Evolutionary conservation across 768 basidiomycete genomes (phyloP).

Genomic region (Kondoa malvinella): DNA sequence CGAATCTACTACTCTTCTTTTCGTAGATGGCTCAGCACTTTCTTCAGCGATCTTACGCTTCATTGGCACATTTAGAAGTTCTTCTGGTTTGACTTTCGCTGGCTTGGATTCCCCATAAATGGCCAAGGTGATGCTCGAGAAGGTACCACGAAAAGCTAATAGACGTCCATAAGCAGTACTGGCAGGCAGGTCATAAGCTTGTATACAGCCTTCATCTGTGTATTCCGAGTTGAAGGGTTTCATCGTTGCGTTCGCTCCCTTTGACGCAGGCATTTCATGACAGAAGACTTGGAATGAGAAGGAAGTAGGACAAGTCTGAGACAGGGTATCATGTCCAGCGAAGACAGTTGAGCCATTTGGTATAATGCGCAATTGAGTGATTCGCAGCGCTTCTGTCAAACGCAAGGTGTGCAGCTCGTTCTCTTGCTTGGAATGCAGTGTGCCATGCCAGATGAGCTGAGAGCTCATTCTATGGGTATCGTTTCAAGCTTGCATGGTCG

Average conservation of each 20-base stretch:
- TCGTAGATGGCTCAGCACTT: background rate
- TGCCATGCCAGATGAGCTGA: background rate
- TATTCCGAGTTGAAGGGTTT: background rate
- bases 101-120: background rate
- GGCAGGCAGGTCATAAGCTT: background rate
- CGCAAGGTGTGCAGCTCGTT: background rate
- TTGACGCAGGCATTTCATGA: background rate
- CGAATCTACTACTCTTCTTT: background rate
- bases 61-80: background rate
- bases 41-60: background rate
- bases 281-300: background rate
- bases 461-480: background rate
- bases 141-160: background rate
- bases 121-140: background rate
- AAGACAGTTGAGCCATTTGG: too few relatives aligned
- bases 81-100: background rate
- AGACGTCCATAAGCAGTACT: background rate
- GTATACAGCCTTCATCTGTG: background rate
- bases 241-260: background rate
- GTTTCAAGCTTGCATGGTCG: background rate
- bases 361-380: background rate
- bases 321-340: too few relatives aligned
- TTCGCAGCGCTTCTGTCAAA: background rate
- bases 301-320: too few relatives aligned
- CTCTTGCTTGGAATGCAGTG: background rate